A percentile compares a stretch with the other conserved stretches of the same genome.
Conservation (phyloP, 139 green algal species). For the Desmodesmus armatus region DNA sequence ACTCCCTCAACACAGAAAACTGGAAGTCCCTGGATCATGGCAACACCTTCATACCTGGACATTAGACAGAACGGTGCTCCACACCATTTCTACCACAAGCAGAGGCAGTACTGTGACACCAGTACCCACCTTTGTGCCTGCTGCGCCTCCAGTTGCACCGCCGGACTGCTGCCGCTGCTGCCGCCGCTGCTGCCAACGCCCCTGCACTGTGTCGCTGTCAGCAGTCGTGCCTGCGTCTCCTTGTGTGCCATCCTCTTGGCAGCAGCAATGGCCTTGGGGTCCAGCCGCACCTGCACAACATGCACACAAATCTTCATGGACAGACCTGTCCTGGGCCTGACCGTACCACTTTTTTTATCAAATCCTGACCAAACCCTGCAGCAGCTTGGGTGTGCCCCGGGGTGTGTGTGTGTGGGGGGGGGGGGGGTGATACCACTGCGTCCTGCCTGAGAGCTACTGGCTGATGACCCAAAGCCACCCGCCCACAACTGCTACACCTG, state of each 20-base stretch:
- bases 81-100: not conserved
- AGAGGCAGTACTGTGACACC: not conserved
- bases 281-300: conserved; percentile 50
- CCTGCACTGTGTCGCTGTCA: not conserved
- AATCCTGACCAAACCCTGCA: not conserved
- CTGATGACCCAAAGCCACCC: not conserved
- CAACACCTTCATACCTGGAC: too few relatives aligned
- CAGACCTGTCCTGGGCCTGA: not conserved
- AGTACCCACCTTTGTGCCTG: conserved; percentile 6
- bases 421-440: not conserved
- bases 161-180: not conserved
- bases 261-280: conserved; percentile 58
- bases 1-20: not conserved
- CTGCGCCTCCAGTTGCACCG: not conserved
- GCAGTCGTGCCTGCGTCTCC: conserved; percentile 2
- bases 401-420: not conserved
- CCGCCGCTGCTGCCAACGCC: conserved; percentile 7
- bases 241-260: conserved; percentile 50
- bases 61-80: too few relatives aligned
- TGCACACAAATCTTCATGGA: not conserved
- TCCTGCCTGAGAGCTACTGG: not conserved
- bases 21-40: not conserved
- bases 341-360: too few relatives aligned
- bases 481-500: too few relatives aligned
- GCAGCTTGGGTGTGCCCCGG: not conserved